Percentiles rank a stretch among this genome's conserved stretches.
Conservation (phyloP, 2,329 filamentous ascomycete species). For the Trichoderma sp. region DNA sequence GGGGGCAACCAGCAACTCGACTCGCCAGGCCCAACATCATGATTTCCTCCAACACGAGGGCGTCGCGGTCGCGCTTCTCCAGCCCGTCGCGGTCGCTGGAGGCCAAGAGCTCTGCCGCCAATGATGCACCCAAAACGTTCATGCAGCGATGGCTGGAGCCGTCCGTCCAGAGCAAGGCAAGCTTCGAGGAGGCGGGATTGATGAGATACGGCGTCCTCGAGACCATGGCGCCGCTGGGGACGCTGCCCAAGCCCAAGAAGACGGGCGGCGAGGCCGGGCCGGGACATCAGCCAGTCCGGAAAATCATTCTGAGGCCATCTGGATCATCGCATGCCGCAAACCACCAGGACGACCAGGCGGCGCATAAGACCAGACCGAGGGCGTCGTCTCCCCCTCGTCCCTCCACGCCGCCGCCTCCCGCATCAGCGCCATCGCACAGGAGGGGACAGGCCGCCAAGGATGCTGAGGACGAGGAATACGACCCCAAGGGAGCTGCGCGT, state of each 20-base stretch:
- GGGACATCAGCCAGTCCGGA: slow-evolving; percentile 41
- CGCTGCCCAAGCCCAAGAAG: slow-evolving; percentile 64
- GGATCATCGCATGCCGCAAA: slow-evolving; percentile 37
- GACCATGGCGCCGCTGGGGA: slow-evolving; percentile 81
- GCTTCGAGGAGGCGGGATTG: slow-evolving; percentile 78
- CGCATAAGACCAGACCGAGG: slow-evolving; percentile 20
- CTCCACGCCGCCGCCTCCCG: slow-evolving; percentile 31
- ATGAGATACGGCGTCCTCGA: slow-evolving; percentile 75
- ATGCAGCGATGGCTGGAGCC: slow-evolving; percentile 65
- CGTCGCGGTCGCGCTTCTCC: slow-evolving; percentile 60
- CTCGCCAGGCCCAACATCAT: slow-evolving; percentile 35
- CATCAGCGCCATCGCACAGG: slow-evolving; percentile 31
- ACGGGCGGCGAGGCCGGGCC: slow-evolving; percentile 37
- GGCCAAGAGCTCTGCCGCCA: slow-evolving; percentile 42
- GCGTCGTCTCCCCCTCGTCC: slow-evolving; percentile 28
- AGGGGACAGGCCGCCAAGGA: slow-evolving; percentile 36
- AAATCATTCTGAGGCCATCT: slow-evolving; percentile 52
- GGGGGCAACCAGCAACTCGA: slow-evolving; percentile 30
- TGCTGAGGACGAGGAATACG: slow-evolving; percentile 50
- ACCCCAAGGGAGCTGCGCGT: slow-evolving; percentile 44
- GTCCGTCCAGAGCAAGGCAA: slow-evolving; percentile 63
- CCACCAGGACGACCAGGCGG: slow-evolving; percentile 29
- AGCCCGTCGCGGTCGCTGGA: slow-evolving; percentile 54
- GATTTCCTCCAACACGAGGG: slow-evolving; percentile 52
- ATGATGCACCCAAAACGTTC: slow-evolving; percentile 50